Evolutionary conservation across 2,329 filamentous ascomycete species (phyloP).

Genomic region (Didymella keratinophila): DNA sequence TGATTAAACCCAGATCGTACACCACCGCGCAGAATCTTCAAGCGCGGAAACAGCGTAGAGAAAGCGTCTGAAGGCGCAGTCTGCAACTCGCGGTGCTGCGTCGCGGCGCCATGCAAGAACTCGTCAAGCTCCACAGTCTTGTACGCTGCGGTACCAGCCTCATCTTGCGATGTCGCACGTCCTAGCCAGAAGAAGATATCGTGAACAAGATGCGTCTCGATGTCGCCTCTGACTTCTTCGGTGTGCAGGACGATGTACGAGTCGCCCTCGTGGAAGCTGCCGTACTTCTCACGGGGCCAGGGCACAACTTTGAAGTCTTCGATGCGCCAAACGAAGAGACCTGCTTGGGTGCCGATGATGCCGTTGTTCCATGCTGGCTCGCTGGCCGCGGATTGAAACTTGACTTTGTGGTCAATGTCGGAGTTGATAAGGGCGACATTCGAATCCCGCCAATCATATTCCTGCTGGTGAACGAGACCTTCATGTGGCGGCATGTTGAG

Average conservation of each 20-base stretch:
- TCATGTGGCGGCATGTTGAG: conserved; percentile 64
- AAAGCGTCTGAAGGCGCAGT: conserved; percentile 67
- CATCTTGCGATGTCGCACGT: conserved; percentile 70
- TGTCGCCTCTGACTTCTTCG: conserved; percentile 57
- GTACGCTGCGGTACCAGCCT: conserved; percentile 73
- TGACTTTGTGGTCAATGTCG: conserved; percentile 71
- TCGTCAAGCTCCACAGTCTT: conserved; percentile 76
- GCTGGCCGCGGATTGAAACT: conserved; percentile 69
- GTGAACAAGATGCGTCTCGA: conserved; percentile 51
- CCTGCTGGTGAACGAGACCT: conserved; percentile 67
- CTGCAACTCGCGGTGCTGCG: conserved; percentile 72
- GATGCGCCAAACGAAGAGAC: conserved; percentile 71
- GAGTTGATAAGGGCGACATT: conserved; percentile 72
- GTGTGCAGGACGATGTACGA: conserved; percentile 72
- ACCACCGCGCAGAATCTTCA: conserved; percentile 68
- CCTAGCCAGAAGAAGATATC: conserved; percentile 77
- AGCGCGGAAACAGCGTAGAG: conserved; percentile 65
- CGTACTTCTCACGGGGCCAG: conserved; percentile 65
- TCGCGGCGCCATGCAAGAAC: conserved; percentile 67
- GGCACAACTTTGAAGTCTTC: conserved; percentile 71
- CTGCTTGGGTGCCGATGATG: conserved; percentile 60
- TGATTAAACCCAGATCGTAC: conserved; percentile 69
- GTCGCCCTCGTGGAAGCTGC: conserved; percentile 72
- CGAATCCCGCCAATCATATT: conserved; percentile 73
- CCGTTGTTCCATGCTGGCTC: conserved; percentile 74